A percentile compares a stretch with the other conserved stretches of the same genome.
phyloP scores from a whole-genome alignment of 2,329 filamentous ascomycete genomes.

The Bipolaris zeicola region DNA sequence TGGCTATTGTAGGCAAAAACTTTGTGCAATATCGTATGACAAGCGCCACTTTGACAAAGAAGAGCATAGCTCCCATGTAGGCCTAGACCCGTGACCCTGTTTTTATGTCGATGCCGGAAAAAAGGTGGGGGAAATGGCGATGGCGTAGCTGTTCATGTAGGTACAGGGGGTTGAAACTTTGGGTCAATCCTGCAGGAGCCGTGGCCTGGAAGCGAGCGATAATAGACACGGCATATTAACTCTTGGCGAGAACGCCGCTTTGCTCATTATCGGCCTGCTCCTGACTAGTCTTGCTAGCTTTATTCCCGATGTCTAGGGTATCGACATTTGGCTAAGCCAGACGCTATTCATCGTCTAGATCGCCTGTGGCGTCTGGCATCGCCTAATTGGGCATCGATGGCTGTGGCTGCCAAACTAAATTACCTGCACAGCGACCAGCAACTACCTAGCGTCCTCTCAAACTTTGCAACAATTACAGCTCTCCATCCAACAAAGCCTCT shows the following conservation, averaged over 20 bases:
- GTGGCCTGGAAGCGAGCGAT: neutral
- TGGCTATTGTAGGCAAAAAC: neutral
- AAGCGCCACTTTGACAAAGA: neutral
- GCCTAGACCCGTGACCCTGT: neutral
- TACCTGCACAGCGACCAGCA: neutral
- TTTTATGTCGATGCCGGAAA: too few species aligned
- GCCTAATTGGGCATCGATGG: neutral
- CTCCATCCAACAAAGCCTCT: neutral
- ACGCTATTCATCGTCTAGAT: neutral
- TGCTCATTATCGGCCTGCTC: neutral
- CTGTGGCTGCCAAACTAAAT: neutral
- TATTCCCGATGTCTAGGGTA: neutral
- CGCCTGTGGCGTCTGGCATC: neutral
- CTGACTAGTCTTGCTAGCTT: neutral
- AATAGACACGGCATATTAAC: neutral
- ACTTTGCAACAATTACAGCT: neutral
- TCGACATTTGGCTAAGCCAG: neutral
- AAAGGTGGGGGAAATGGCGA: neutral
- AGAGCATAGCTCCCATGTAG: neutral
- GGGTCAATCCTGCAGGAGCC: constrained; percentile 1
- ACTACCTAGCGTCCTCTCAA: constrained; percentile 1
- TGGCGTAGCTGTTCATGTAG: constrained; percentile 1
- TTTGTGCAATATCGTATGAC: constrained; percentile 4
- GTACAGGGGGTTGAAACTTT: neutral
- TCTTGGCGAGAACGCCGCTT: neutral